Base-by-base conservation (phyloP, 2,329 filamentous ascomycete species). In the Zymoseptoria brevis region DNA sequence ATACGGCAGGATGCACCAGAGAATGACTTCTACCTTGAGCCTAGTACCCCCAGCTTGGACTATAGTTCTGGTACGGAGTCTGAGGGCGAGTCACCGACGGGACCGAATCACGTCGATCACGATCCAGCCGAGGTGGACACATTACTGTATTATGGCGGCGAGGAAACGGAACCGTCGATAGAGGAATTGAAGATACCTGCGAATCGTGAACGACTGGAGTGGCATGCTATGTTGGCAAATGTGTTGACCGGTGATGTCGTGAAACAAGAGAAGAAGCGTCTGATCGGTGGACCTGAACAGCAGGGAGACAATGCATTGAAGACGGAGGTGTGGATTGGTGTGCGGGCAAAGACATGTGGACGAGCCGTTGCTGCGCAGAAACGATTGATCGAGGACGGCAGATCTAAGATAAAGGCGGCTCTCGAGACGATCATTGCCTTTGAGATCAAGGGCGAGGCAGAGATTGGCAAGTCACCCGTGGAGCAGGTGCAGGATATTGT, bases 171-270 rank as follows among this genome's bases (percentile, higher is more conserved):
- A 68, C 92, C 92, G 0, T 94, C 90, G 3, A 81, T 90, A 22
- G 94, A 97, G 69, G 94, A 99, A 73, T 75, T 97, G 56, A 88
- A 89, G 73, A 89, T 96, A 67, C 89, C 91, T 0, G 85, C 87
- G 63, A 96, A 92, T 70, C 83, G 92, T 62, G 94, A 97, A 74
- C 82, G 93, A 51, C 79, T 99, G 22, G 94, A 99, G 75, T 99
- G 94, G 94, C 92, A 99, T 75, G 90, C 90, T 2, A 99, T 99
- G 94, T 78, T 99, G 58, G 90, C 93, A 60, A 95, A 93, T 13
- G 94, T 99, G 3, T 78, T 99, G 66, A 96, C 92, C 0, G 94
- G 94, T 65, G 94, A 99, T 73, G 94, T 99, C 8, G 93, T 99
- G 59, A 90, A 90, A 69, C 94, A 99, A 74, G 94, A 99, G 77